Percentiles rank a stretch among this genome's conserved stretches.
phyloP scores from a whole-genome alignment of 495 filamentous ascomycete genomes.

The Lasiosphaeris hirsuta region DNA sequence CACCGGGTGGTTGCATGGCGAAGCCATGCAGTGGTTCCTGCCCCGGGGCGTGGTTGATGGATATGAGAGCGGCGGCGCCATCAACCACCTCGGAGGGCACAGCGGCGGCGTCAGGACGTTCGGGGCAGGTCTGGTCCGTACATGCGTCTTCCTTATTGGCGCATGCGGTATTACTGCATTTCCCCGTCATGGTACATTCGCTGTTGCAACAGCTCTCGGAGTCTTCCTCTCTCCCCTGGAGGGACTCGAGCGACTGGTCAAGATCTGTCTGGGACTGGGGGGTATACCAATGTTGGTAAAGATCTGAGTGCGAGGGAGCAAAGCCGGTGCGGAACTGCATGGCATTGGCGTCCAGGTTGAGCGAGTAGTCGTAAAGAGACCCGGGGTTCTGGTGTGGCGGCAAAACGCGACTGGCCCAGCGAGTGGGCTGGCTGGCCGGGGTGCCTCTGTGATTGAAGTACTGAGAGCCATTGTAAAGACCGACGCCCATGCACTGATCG shows the following conservation, averaged over 20 bases:
- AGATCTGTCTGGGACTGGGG: slow-evolving; percentile 6
- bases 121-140: slow-evolving; percentile 33
- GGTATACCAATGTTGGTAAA: slow-evolving; percentile 17
- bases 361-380: slow-evolving; percentile 8
- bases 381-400: slow-evolving; percentile 4
- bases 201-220: slow-evolving; percentile 33
- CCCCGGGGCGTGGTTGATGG: slow-evolving; percentile 30
- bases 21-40: slow-evolving; percentile 11
- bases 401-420: slow-evolving; percentile 15
- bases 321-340: slow-evolving; percentile 16
- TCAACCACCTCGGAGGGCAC: slow-evolving; percentile 24
- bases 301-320: slow-evolving; percentile 2
- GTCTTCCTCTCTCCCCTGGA: slow-evolving; percentile 28
- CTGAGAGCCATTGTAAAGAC: slow-evolving; percentile 33
- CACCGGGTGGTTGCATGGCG: slow-evolving; percentile 14
- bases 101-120: slow-evolving; percentile 10
- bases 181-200: slow-evolving; percentile 39
- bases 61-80: slow-evolving; percentile 35
- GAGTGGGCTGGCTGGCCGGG: slow-evolving; percentile 9
- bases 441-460: slow-evolving; percentile 29
- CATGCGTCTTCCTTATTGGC: slow-evolving; percentile 32
- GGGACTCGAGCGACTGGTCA: slow-evolving; percentile 10
- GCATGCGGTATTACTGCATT: slow-evolving; percentile 31
- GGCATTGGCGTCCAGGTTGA: slow-evolving; percentile 2
- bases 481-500: slow-evolving; percentile 34